Percentiles rank a stretch among this genome's conserved stretches.
Conservation (phyloP, 805 yeast species). For the Ogataea paraovalis region DNA sequence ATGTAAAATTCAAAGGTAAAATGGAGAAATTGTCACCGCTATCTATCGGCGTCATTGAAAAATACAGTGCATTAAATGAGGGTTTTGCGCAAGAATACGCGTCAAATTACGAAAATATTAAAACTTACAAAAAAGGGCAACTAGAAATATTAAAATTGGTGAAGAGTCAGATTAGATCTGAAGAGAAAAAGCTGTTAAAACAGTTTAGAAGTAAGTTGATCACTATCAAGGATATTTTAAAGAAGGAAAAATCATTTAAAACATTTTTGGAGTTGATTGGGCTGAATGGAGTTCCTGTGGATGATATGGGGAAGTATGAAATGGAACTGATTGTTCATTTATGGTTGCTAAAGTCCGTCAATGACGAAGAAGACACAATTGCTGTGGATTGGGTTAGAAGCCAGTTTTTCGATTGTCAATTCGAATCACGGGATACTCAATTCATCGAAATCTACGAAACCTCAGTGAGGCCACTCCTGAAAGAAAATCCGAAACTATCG, state of each 20-base stretch:
- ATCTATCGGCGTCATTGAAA: background rate
- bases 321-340: constrained; percentile 19
- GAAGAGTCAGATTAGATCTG: constrained; percentile 36
- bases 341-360: constrained; percentile 19
- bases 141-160: constrained; percentile 34
- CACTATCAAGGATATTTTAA: constrained; percentile 23
- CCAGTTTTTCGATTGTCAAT: constrained; percentile 7
- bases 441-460: constrained; percentile 3
- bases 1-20: constrained; percentile 36
- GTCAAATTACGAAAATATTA: constrained; percentile 23
- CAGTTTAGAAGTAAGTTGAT: constrained; percentile 24
- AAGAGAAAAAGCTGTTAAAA: constrained; percentile 39
- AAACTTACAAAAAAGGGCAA: constrained; percentile 40
- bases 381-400: constrained; percentile 14
- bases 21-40: constrained; percentile 13
- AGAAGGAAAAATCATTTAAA: constrained; percentile 14
- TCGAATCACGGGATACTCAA: background rate
- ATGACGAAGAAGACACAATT: constrained; percentile 1
- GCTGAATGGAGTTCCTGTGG: constrained; percentile 3
- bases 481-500: background rate
- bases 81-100: constrained; percentile 1
- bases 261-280: constrained; percentile 9
- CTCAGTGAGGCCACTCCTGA: constrained; percentile 1
- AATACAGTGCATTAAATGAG: background rate
- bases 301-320: constrained; percentile 13